Evolutionary conservation across 805 yeast species (phyloP).

Genomic region (Grigorovia humatica): DNA sequence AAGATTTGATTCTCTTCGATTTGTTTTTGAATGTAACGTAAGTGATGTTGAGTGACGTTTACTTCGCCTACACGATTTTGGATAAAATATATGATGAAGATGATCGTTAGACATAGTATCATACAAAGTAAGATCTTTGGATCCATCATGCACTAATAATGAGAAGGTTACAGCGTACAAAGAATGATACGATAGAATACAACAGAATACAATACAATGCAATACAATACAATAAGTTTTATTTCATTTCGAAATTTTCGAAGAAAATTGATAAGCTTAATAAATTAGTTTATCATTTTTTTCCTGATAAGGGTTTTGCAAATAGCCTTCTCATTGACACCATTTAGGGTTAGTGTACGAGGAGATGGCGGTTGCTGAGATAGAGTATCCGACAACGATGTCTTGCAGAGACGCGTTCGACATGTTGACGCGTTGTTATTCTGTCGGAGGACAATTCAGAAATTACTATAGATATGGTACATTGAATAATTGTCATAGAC

Average conservation of each 20-base stretch:
- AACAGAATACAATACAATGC: too few relatives aligned
- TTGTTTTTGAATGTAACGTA: constrained; percentile 47
- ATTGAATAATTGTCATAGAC: constrained; percentile 57
- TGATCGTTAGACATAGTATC: neutral
- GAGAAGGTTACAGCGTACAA: too few relatives aligned
- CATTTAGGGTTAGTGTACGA: neutral
- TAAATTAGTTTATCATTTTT: too few relatives aligned
- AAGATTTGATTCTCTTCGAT: constrained; percentile 59
- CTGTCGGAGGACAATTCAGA: constrained; percentile 82
- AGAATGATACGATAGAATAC: too few relatives aligned
- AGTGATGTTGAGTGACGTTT: constrained; percentile 50
- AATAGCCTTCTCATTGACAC: neutral
- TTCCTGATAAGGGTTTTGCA: neutral
- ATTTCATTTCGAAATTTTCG: too few relatives aligned
- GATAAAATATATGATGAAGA: neutral
- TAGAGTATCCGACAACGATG: constrained; percentile 38
- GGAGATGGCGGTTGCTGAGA: neutral
- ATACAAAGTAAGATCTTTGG: neutral
- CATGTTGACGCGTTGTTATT: constrained; percentile 75
- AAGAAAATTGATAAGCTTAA: too few relatives aligned
- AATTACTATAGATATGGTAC: constrained; percentile 78
- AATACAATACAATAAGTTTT: too few relatives aligned
- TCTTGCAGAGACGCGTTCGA: constrained; percentile 77
- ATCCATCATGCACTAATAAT: neutral
- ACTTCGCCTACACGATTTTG: constrained; percentile 4